Evolutionary conservation across 345 rosid genomes (phyloP).

Genomic region (Camelina neglecta): DNA sequence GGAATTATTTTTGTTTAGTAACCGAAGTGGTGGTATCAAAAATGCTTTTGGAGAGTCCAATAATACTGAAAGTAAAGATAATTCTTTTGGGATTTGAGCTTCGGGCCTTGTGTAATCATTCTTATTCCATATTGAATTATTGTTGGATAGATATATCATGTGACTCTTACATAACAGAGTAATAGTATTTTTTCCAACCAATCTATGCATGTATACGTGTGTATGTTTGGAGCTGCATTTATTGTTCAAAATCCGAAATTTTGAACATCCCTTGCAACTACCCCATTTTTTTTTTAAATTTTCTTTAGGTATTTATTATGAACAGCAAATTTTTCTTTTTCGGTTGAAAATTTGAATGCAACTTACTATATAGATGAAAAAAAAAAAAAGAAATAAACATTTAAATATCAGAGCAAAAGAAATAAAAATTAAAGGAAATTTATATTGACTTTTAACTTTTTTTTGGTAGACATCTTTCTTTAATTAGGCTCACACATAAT

Average conservation of each 20-base stretch:
- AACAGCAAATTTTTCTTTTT: not conserved
- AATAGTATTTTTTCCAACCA: not conserved
- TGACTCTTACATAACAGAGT: constrained; percentile 5
- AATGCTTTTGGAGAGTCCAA: constrained; percentile 4
- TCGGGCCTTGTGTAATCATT: not conserved
- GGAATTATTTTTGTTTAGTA: not conserved
- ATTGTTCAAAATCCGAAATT: constrained; percentile 14
- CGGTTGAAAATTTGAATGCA: not conserved
- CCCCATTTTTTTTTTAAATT: not conserved
- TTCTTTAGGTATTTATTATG: constrained; percentile 1
- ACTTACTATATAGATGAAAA: not conserved
- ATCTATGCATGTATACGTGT: not conserved
- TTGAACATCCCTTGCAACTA: constrained; percentile 6
- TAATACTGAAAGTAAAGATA: not conserved
- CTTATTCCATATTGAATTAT: constrained; percentile 16
- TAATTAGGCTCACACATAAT: constrained; percentile 33
- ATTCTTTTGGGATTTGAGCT: constrained; percentile 37
- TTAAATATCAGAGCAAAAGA: constrained; percentile 4
- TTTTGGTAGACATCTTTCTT: constrained; percentile 35
- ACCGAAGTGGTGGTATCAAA: not conserved
- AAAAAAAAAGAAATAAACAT: not conserved
- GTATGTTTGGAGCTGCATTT: constrained; percentile 30
- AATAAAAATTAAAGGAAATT: constrained; percentile 18
- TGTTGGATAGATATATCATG: constrained; percentile 29
- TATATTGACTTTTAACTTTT: constrained; percentile 37